Conservation (phyloP, 257 asterid genomes). For the Ballota nigra region DNA sequence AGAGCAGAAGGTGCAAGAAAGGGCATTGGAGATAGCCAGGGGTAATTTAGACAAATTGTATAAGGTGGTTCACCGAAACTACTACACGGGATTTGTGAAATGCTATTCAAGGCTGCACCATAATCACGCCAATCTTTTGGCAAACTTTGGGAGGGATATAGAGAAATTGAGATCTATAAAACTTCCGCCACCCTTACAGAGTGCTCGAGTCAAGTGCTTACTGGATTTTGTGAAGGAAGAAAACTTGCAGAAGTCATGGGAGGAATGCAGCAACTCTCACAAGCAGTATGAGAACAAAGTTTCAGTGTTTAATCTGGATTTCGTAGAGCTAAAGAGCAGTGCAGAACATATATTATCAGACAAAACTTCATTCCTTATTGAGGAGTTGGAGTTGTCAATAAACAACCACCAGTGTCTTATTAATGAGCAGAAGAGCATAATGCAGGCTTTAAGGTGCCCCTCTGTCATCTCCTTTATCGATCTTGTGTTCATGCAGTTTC, state of each 20-base stretch:
- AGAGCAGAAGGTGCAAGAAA: slow-evolving; percentile 82
- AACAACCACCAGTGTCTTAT: slow-evolving; percentile 52
- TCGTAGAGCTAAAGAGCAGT: slow-evolving; percentile 63
- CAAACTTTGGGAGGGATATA: slow-evolving; percentile 57
- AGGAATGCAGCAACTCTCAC: slow-evolving; percentile 67
- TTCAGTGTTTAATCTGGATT: slow-evolving; percentile 66
- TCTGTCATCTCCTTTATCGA: neutral
- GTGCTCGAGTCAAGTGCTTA: slow-evolving; percentile 56
- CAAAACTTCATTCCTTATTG: slow-evolving; percentile 53
- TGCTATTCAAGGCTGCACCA: slow-evolving; percentile 64
- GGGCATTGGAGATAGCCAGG: slow-evolving; percentile 75
- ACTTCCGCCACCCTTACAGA: slow-evolving; percentile 56
- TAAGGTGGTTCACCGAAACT: slow-evolving; percentile 59
- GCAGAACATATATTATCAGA: slow-evolving; percentile 60
- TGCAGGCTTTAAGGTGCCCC: slow-evolving; percentile 73
- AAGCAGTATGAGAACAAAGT: slow-evolving; percentile 78
- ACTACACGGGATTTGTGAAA: slow-evolving; percentile 52
- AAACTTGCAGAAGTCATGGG: slow-evolving; percentile 61
- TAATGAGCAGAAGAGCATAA: slow-evolving; percentile 73
- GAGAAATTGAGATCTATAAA: slow-evolving; percentile 65
- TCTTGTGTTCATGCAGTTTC: neutral
- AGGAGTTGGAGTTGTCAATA: slow-evolving; percentile 56
- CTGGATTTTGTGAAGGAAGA: slow-evolving; percentile 85
- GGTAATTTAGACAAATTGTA: slow-evolving; percentile 68
- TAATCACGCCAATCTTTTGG: slow-evolving; percentile 54